These are phyloP conservation scores for Ustilago xerochloae DNA, from an alignment of 1,284 basidiomycete species.

Conservation along the genomic window DNA sequence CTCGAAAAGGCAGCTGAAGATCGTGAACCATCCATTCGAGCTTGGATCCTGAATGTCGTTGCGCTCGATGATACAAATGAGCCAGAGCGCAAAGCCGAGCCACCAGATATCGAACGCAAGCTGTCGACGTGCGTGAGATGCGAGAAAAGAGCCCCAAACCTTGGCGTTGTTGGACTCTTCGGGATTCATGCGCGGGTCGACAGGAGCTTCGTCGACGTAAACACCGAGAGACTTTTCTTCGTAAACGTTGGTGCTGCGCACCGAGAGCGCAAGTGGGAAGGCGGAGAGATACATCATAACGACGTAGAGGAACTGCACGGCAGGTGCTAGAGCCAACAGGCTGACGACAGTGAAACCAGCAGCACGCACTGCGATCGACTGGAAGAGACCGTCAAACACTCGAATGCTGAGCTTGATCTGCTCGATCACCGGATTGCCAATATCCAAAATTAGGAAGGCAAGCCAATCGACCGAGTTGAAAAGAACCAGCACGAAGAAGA, in stretches of 20 bases:
- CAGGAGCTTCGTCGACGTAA: slow-evolving; percentile 43
- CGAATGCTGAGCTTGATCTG: slow-evolving; percentile 75
- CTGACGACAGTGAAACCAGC: slow-evolving; percentile 85
- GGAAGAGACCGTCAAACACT: slow-evolving; percentile 68
- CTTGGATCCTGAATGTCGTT: slow-evolving; percentile 56
- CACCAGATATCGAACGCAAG: slow-evolving; percentile 76
- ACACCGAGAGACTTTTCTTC: slow-evolving; percentile 76
- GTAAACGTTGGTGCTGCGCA: slow-evolving; percentile 98
- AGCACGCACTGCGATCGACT: slow-evolving; percentile 78
- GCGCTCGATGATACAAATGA: slow-evolving; percentile 66
- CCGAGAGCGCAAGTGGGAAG: slow-evolving; percentile 75
- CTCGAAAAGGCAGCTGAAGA: slow-evolving; percentile 78
- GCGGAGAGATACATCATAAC: slow-evolving; percentile 73
- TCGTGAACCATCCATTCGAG: slow-evolving; percentile 60
- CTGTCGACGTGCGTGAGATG: slow-evolving; percentile 83
- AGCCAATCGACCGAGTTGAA: slow-evolving; percentile 86
- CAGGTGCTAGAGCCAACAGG: slow-evolving; percentile 80
- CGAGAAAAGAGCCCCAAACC: slow-evolving; percentile 81
- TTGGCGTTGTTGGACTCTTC: slow-evolving; percentile 59
- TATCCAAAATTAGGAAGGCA: slow-evolving; percentile 87
- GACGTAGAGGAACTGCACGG: slow-evolving; percentile 84
- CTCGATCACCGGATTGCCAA: slow-evolving; percentile 80
- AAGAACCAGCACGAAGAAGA: slow-evolving; percentile 76
- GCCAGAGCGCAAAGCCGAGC: slow-evolving; percentile 67
- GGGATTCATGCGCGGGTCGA: slow-evolving; percentile 7